Percentiles rank a stretch among this genome's conserved stretches.
Conservation (phyloP, 2,329 filamentous ascomycete genomes). For the Botrytis pseudocinerea region DNA sequence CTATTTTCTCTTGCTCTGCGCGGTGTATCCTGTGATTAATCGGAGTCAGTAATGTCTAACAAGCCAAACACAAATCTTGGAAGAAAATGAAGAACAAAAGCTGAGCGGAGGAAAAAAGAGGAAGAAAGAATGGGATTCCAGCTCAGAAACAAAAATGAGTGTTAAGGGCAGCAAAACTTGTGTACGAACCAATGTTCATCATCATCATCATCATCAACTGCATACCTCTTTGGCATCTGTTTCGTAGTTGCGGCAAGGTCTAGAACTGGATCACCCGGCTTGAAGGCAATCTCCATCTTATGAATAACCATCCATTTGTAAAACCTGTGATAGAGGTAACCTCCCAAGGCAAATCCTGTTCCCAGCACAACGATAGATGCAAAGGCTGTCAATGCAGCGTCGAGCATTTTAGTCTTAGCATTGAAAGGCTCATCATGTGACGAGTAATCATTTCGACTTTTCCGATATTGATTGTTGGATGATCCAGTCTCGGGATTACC, state of each 20-base stretch:
- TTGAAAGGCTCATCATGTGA: conserved; percentile 20
- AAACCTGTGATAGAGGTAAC: conserved; percentile 74
- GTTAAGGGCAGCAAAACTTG: neutral
- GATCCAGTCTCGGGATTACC: neutral
- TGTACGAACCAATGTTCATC: conserved; percentile 57
- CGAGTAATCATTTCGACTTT: neutral
- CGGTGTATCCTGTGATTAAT: conserved; percentile 59
- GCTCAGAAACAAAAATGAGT: neutral
- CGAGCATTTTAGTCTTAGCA: conserved; percentile 60
- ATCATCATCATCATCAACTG: conserved; percentile 27
- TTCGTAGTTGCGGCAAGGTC: conserved; percentile 71
- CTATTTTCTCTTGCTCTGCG: conserved; percentile 77
- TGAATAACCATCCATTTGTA: conserved; percentile 90
- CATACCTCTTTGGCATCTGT: conserved; percentile 48
- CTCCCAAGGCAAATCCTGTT: conserved; percentile 63
- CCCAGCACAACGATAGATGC: conserved; percentile 73
- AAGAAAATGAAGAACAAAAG: neutral
- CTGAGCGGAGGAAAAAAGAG: neutral
- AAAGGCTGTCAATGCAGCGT: conserved; percentile 73
- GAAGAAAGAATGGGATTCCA: neutral
- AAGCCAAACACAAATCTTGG: neutral
- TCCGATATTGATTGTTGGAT: neutral
- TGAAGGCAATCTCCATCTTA: conserved; percentile 92
- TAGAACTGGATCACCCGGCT: conserved; percentile 85
- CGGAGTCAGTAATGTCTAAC: neutral